Percentiles rank a stretch among this genome's conserved stretches.
Evolutionary conservation across 2,329 filamentous ascomycete genomes (phyloP).

Genomic region (Neofusicoccum cordaticola): DNA sequence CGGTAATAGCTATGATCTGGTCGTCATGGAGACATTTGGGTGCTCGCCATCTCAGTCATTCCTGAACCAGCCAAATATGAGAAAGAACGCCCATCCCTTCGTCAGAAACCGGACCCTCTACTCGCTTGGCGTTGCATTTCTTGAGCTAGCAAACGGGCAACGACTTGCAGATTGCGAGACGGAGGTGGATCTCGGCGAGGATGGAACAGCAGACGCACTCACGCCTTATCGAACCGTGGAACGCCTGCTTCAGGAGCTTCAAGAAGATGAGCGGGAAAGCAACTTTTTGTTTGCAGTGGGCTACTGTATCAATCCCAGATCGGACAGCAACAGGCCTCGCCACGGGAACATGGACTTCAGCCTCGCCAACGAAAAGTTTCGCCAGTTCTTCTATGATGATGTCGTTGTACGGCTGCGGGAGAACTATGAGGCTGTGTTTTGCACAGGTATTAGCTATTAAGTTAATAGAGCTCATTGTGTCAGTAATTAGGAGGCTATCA

Average conservation of each 20-base stretch:
- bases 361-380: constrained; percentile 14
- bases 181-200: constrained; percentile 12
- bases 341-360: constrained; percentile 12
- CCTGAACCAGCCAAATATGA: not conserved
- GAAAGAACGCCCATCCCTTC: not conserved
- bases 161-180: not conserved
- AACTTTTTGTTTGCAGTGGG: constrained; percentile 19
- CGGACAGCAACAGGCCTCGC: not conserved
- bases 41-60: too few relatives aligned
- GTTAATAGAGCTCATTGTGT: too few relatives aligned
- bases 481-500: too few relatives aligned
- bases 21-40: not conserved
- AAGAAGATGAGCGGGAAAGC: constrained; percentile 6
- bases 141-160: constrained; percentile 19
- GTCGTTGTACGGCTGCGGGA: constrained; percentile 15
- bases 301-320: constrained; percentile 9
- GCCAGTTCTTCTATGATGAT: constrained; percentile 16
- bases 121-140: constrained; percentile 20
- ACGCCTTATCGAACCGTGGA: constrained; percentile 14
- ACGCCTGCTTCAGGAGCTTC: constrained; percentile 5
- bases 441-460: not conserved
- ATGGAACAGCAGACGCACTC: not conserved
- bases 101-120: constrained; percentile 20
- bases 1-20: not conserved
- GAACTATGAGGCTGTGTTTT: constrained; percentile 17